Conservation (phyloP, 164 flowering plant genomes). For the Macadamia integrifolia region DNA sequence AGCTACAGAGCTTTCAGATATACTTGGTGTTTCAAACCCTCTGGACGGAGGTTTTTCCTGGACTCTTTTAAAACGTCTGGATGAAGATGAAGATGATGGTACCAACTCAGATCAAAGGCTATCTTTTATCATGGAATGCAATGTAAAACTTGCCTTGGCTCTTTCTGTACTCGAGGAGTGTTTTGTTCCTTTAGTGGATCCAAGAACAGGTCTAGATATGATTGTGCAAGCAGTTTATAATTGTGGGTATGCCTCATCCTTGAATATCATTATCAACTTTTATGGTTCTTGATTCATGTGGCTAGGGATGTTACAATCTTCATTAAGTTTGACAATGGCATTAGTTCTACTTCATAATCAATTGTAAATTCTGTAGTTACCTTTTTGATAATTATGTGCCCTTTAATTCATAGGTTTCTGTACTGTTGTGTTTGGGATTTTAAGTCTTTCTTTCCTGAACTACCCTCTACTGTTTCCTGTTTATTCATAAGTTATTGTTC, state of each 20-base stretch:
- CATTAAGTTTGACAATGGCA: no score
- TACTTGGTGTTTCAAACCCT: slow-evolving; percentile 15
- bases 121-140: slow-evolving; percentile 16
- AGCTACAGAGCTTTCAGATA: slow-evolving; percentile 13
- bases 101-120: slow-evolving; percentile 2
- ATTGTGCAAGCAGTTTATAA: slow-evolving; percentile 25
- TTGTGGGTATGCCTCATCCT: slow-evolving; percentile 19
- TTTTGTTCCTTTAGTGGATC: slow-evolving; percentile 22
- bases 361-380: no score
- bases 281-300: no score
- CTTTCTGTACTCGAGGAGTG: slow-evolving; percentile 24
- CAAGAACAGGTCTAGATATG: slow-evolving; percentile 22
- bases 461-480: no score
- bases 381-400: no score
- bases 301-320: no score
- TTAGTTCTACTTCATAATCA: no score
- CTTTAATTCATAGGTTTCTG: no score
- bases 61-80: slow-evolving; percentile 15
- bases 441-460: no score
- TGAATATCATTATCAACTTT: not conserved
- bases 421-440: no score
- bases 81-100: slow-evolving; percentile 23
- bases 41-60: slow-evolving; percentile 15
- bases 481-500: no score
- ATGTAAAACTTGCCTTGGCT: slow-evolving; percentile 21